Evolutionary conservation across 2,329 filamentous ascomycete genomes (phyloP), one percentile per base, ranked within the genome.

Genomic region (Aspergillus texensis): DNA sequence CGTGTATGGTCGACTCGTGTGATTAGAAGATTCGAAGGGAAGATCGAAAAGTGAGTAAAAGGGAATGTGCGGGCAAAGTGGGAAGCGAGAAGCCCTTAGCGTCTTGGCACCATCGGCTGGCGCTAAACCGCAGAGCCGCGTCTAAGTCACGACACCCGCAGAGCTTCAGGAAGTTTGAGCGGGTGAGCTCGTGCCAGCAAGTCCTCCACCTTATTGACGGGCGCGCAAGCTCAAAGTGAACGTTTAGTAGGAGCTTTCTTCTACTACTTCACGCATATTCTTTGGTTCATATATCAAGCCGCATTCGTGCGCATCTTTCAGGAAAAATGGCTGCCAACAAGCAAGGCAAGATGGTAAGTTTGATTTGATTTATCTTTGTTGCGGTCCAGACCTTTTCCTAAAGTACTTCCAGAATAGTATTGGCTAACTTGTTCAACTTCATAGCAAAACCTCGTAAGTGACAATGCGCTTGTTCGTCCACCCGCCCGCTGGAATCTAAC

Each of bases 311-410:
- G 80, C 80, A 71, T 69, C 65, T 58, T 61, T 48, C 58, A 66
- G 71, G 68, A 65, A 70, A 52, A 77, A 89, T 80, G 89, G 88
- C 89, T 78, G 75, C 80, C 67, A 94, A 97, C 87, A 96, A 97
- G 82, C 94, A 97, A 83, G 95, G 95, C 83, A 98, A 99, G 87
- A 98, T 99, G 95, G 95, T 98, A 85, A 86, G 92, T 89, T 59
- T 61, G 39, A 41, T 19, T 41, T 62, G 53, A 62, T 57, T 55
- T 12, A 64, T 32, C 60, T 66, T 62, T 59, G 60, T 66, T 55
- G 32, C 52, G 30, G 34, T 55, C 36, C 46, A 57, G 56, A 26
- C 50, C 32, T 48, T 52, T 10, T 14, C 39, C 10, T 46, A 28
- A 54, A 45, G 30, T 39, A 11, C 21, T 9, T n/a, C 32, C 9